Conservation (phyloP, 1,284 basidiomycete species). For the Papiliotrema nemorosa region DNA sequence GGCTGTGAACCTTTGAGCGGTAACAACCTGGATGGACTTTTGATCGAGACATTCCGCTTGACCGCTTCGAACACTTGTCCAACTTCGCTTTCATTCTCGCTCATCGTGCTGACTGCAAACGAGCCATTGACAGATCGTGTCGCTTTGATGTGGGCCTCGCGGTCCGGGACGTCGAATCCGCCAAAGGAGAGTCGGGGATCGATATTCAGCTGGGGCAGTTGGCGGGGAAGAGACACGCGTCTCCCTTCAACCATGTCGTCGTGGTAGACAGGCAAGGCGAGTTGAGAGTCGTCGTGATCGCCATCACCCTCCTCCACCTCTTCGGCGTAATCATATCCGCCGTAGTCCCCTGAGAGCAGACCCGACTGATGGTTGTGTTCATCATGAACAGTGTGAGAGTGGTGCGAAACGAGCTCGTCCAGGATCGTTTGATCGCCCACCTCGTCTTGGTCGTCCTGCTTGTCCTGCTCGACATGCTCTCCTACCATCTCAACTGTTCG, state of each 20-base stretch:
- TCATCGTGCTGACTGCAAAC: constrained; percentile 21
- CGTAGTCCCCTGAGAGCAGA: neutral
- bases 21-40: constrained; percentile 18
- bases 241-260: neutral
- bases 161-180: neutral
- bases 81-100: constrained; percentile 24
- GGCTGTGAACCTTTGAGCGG: constrained; percentile 1
- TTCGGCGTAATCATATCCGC: constrained; percentile 26
- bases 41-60: constrained; percentile 27
- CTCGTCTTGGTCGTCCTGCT: neutral
- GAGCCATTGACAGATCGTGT: constrained; percentile 15
- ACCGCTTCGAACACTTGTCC: constrained; percentile 31
- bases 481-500: neutral
- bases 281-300: neutral
- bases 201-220: constrained; percentile 4
- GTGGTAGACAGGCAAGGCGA: neutral
- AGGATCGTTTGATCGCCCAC: constrained; percentile 25
- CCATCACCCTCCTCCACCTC: constrained; percentile 9
- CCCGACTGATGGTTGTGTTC: neutral
- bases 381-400: constrained; percentile 4
- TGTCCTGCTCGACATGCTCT: neutral
- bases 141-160: constrained; percentile 4
- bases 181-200: constrained; percentile 1
- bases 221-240: constrained; percentile 1
- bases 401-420: constrained; percentile 20